Base-by-base conservation (phyloP, 768 basidiomycete genomes). In the Gloeophyllum trabeum region DNA sequence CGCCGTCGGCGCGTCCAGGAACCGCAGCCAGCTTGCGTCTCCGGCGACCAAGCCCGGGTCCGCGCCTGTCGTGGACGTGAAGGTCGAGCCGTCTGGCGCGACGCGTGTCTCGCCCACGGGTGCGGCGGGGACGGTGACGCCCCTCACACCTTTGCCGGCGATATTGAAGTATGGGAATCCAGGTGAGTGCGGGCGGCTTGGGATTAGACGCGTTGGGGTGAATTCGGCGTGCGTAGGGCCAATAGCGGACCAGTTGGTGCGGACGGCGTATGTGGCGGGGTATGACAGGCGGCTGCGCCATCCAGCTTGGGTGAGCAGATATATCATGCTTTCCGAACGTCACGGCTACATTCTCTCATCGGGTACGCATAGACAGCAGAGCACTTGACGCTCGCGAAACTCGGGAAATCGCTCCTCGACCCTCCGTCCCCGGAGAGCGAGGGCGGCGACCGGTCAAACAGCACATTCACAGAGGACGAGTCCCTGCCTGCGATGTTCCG, bases 261-360 rank as follows among this genome's bases (percentile, higher is more conserved):
- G 90, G 39, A 75, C 76, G 55, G 91, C 85, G 13, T 97, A 96
- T 53, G 79, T 83, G 18, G 80, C 89, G 1, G 88, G 76, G 6
- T 98, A 99, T 58, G 96, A 99, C 59, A 69, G 96, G 41, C 71
- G 88, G 10, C 64, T 93, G 43, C 71, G 89, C 14, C 93, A 98
- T 63, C 92, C 94, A 2, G 75, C 92, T 24, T 98, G 94, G 93
- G 92, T 93, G 55, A 37, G 75, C 45, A 7, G 18, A 4, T 20
- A 12, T 19, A 2, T 36, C 14, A 26, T 41, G 24, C 35, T 26
- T 4, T 7, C 24, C 10, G 22, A 16, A 22, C 26, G 24, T 38
- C 14, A 2, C 6, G 19, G 13, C 37, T 41, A 22, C 5, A 26
- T 1, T 14, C 1, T 4, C 46, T 46, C n/a, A 43, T 14, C 6